phyloP scores from a whole-genome alignment of 1,284 basidiomycete genomes.

The Sporisorium exsertum region DNA sequence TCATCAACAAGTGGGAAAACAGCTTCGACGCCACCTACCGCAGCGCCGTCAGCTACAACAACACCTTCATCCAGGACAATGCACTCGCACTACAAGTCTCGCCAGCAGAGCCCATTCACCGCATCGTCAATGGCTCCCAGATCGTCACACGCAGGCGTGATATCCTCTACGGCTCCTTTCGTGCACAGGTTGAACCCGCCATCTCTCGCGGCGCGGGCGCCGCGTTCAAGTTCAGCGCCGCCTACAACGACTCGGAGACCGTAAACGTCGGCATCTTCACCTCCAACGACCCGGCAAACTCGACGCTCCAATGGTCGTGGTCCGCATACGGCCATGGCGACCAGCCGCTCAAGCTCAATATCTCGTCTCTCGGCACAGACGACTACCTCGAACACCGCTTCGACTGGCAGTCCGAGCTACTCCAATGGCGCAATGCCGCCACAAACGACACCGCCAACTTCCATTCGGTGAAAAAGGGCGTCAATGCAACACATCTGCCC shows the following conservation, averaged over 20 bases:
- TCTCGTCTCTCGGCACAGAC: constrained; percentile 40
- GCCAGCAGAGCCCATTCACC: constrained; percentile 35
- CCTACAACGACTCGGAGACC: constrained; percentile 56
- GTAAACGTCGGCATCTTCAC: constrained; percentile 47
- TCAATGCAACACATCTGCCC: constrained; percentile 51
- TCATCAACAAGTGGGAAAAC: constrained; percentile 56
- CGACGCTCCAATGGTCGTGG: constrained; percentile 54
- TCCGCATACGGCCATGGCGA: constrained; percentile 45
- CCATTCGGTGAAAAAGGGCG: constrained; percentile 31
- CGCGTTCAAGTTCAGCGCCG: constrained; percentile 50
- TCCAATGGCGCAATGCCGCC: constrained; percentile 55
- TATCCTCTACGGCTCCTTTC: constrained; percentile 63
- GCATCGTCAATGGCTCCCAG: constrained; percentile 58
- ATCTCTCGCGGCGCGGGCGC: constrained; percentile 38
- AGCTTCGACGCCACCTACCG: constrained; percentile 55
- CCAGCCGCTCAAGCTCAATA: constrained; percentile 46
- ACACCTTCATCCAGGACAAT: constrained; percentile 48
- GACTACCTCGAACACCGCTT: constrained; percentile 58
- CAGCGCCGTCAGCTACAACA: constrained; percentile 55
- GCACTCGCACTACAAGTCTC: constrained; percentile 53
- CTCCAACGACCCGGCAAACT: constrained; percentile 41
- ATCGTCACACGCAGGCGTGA: constrained; percentile 58
- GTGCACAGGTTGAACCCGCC: constrained; percentile 52
- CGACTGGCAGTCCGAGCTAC: constrained; percentile 55
- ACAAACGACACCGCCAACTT: constrained; percentile 45